Conservation (phyloP, 805 yeast genomes). For the Hyphopichia homilentoma region DNA sequence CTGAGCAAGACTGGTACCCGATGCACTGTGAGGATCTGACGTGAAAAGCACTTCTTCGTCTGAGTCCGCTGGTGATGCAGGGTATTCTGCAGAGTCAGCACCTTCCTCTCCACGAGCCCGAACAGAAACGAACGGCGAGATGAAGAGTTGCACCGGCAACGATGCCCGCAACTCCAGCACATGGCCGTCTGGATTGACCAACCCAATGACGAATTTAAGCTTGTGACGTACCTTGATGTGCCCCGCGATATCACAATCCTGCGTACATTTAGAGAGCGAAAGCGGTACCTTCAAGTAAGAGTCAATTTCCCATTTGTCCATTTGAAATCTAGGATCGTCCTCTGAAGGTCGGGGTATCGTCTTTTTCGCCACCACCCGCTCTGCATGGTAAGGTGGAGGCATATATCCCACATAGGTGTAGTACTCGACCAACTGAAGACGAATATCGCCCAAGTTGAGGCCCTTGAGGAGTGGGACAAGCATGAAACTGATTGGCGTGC, state of each 20-base stretch:
- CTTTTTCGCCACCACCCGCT: slow-evolving; percentile 54
- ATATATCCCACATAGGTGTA: slow-evolving; percentile 56
- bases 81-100: slow-evolving; percentile 48
- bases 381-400: slow-evolving; percentile 59
- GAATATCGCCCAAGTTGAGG: slow-evolving; percentile 68
- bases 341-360: slow-evolving; percentile 39
- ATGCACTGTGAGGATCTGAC: slow-evolving; percentile 14
- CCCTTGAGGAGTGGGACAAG: slow-evolving; percentile 83
- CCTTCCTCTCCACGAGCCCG: slow-evolving; percentile 45
- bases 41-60: slow-evolving; percentile 29
- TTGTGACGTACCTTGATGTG: slow-evolving; percentile 85
- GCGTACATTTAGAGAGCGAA: slow-evolving; percentile 71
- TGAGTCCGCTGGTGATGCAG: slow-evolving; percentile 15
- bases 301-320: slow-evolving; percentile 69
- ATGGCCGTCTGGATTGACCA: slow-evolving; percentile 88
- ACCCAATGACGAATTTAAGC: slow-evolving; percentile 72
- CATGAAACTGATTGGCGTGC: slow-evolving; percentile 62
- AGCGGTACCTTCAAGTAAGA: slow-evolving; percentile 65
- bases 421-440: slow-evolving; percentile 64
- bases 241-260: slow-evolving; percentile 72
- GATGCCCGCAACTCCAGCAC: slow-evolving; percentile 89
- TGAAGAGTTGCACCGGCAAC: slow-evolving; percentile 71
- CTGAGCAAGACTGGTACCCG: slow-evolving; percentile 22
- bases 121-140: slow-evolving; percentile 77
- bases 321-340: slow-evolving; percentile 42